A percentile compares a stretch with the other conserved stretches of the same genome.
phyloP scores from a whole-genome alignment of 257 asterid species.

The Verbascum thapsus region DNA sequence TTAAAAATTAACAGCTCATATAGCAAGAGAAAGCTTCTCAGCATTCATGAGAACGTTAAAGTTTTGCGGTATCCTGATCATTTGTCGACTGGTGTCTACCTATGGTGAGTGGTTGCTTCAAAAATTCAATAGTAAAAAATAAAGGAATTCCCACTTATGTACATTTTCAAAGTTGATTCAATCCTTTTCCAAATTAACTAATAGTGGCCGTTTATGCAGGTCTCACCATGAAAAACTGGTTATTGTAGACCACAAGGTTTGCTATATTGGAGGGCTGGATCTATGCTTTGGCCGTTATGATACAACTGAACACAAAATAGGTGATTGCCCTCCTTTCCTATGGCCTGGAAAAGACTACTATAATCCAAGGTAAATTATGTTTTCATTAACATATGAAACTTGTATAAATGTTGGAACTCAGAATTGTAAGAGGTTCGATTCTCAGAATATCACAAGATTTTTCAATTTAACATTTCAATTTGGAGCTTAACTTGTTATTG shows the following conservation, averaged over 20 bases:
- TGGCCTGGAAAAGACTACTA: constrained; percentile 99
- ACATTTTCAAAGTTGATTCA: constrained; percentile 5
- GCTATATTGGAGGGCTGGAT: constrained; percentile 93
- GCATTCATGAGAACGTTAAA: constrained; percentile 85
- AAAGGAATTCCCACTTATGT: constrained; percentile 3
- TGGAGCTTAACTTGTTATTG: not conserved
- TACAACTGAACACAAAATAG: constrained; percentile 71
- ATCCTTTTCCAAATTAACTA: not conserved
- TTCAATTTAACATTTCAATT: not conserved
- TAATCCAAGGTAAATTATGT: constrained; percentile 73
- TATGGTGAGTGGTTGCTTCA: constrained; percentile 61
- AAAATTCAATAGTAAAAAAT: constrained; percentile 20
- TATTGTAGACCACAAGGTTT: constrained; percentile 74
- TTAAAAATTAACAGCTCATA: constrained; percentile 86
- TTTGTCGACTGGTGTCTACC: constrained; percentile 75
- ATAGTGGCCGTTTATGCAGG: constrained; percentile 52
- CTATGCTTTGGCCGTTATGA: constrained; percentile 95
- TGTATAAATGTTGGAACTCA: constrained; percentile 16
- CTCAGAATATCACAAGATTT: constrained; percentile 1
- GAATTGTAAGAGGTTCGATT: constrained; percentile 8
- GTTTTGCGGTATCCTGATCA: constrained; percentile 87
- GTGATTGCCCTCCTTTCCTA: constrained; percentile 63
- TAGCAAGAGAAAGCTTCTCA: constrained; percentile 73
- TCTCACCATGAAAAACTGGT: constrained; percentile 98
- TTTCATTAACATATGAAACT: constrained; percentile 17